Base-by-base conservation (phyloP, 768 basidiomycete genomes). In the Podaxis sp. region DNA sequence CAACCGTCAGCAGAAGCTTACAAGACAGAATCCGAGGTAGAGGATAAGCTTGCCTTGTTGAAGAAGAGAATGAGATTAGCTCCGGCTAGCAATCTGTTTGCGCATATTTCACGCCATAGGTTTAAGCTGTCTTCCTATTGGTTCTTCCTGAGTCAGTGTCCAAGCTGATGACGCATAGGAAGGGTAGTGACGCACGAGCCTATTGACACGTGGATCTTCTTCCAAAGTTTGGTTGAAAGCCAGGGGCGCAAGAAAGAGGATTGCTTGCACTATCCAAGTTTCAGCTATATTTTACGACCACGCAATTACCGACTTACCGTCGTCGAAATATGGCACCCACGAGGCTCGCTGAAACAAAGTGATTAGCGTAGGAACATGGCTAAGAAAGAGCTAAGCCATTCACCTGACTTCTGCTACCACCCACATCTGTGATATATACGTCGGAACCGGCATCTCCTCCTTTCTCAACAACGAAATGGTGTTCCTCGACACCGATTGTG, bases 241-340 rank as follows among this genome's bases (percentile, higher is more conserved):
- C 1, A 93, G 80, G 0, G 91, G 91, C 0, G 89, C 91, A n/a
- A 93, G 80, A 73, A 93, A 93, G 40, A 93, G 82, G 66, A 93
- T 91, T 0, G 90, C 88, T 72, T 91, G 83, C 7, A 90, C 88
- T 86, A 6, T 37, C 24, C n/a, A 5, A 17, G 2, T 13, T 53
- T n/a, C 25, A 58, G 38, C 47, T 15, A 47, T 50, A 24, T 36
- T 36, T 50, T 37, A 40, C 7, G 17, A 12, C 40, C 15, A 1
- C 49, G 33, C 4, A n/a, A n/a, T 47, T 12, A 38, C 11, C 15
- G 13, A 49, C 72, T 37, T 54, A 83, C 85, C 81, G 69, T 90
- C 85, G 66, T 93, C 89, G 64, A 93, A 93, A 71, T 84, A 92
- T 2, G 90, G 85, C 17, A 86, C 83, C 91, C 91, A 92, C 27